These are phyloP conservation scores for Diaporthe citri DNA, from an alignment of 2,329 filamentous ascomycete genomes.

Conservation along the genomic window DNA sequence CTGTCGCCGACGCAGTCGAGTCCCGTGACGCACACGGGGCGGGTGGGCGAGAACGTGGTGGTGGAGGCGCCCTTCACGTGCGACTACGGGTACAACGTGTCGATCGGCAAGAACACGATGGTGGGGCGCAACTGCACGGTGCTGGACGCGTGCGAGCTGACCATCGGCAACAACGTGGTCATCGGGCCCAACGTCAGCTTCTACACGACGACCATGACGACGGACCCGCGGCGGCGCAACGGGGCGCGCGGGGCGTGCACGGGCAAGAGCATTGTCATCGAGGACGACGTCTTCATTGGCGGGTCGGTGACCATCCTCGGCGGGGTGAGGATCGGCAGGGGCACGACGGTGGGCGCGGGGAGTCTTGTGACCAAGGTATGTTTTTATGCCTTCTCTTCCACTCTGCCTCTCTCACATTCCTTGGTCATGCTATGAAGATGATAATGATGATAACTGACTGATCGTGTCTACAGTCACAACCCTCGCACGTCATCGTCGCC, in stretches of 20 bases:
- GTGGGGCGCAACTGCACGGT: slow-evolving; percentile 88
- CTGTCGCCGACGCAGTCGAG: slow-evolving; percentile 68
- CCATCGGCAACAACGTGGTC: slow-evolving; percentile 81
- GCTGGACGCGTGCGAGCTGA: slow-evolving; percentile 86
- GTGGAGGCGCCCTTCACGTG: slow-evolving; percentile 92
- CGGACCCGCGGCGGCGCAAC: slow-evolving; percentile 79
- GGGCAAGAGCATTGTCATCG: slow-evolving; percentile 80
- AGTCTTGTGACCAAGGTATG: slow-evolving; percentile 84
- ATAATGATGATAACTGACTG: background rate
- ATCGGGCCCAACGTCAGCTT: slow-evolving; percentile 90
- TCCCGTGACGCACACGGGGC: slow-evolving; percentile 67
- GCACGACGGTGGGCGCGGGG: slow-evolving; percentile 83
- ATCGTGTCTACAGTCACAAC: slow-evolving; percentile 35
- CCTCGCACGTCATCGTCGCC: slow-evolving; percentile 43
- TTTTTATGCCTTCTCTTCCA: slow-evolving; percentile 1
- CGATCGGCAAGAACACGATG: slow-evolving; percentile 85
- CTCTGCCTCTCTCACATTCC: background rate
- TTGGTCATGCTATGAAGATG: background rate
- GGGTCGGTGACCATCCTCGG: slow-evolving; percentile 83
- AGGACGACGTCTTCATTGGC: slow-evolving; percentile 87
- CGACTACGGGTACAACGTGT: slow-evolving; percentile 93
- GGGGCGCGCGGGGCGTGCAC: slow-evolving; percentile 80
- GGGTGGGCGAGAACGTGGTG: slow-evolving; percentile 79
- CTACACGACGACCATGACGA: slow-evolving; percentile 79
- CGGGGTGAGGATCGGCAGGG: slow-evolving; percentile 83